Conservation (phyloP, 257 asterid species). For the Cynanchum wilfordii region DNA sequence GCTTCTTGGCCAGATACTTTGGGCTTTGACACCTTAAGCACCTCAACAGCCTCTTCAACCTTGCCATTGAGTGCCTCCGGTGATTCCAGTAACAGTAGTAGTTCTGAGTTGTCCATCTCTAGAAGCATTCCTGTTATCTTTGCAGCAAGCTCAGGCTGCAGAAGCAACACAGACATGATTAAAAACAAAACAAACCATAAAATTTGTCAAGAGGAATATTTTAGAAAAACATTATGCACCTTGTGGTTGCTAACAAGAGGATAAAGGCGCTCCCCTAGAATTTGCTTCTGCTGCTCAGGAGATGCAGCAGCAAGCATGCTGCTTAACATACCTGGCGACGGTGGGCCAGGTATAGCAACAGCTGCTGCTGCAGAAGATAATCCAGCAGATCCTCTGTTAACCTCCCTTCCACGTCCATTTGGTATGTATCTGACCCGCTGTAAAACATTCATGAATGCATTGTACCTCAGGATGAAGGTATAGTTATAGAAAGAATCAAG, state of each 20-base stretch:
- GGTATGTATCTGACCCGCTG: constrained; percentile 33
- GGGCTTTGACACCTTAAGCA: constrained; percentile 50
- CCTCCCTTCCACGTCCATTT: constrained; percentile 21
- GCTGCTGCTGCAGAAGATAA: constrained; percentile 17
- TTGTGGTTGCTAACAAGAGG: constrained; percentile 67
- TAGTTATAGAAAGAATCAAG: not conserved
- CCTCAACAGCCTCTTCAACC: constrained; percentile 76
- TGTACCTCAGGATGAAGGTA: not conserved
- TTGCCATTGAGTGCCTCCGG: constrained; percentile 58
- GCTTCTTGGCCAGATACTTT: constrained; percentile 47
- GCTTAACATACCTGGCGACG: constrained; percentile 54
- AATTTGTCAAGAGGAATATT: not conserved
- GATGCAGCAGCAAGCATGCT: constrained; percentile 63
- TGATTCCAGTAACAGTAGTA: constrained; percentile 61
- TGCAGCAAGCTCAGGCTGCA: constrained; percentile 69
- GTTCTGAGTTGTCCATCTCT: constrained; percentile 87
- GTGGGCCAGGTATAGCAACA: constrained; percentile 34
- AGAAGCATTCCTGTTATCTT: constrained; percentile 90
- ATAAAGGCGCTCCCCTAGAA: constrained; percentile 68
- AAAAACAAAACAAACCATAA: not conserved
- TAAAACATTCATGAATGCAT: constrained; percentile 8
- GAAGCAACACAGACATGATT: constrained; percentile 2
- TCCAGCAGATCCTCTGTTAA: constrained; percentile 25
- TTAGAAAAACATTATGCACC: constrained; percentile 29
- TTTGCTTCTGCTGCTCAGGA: constrained; percentile 65